Evolutionary conservation across 2,329 filamentous ascomycete species (phyloP).

Genomic region (Eutypa lata): DNA sequence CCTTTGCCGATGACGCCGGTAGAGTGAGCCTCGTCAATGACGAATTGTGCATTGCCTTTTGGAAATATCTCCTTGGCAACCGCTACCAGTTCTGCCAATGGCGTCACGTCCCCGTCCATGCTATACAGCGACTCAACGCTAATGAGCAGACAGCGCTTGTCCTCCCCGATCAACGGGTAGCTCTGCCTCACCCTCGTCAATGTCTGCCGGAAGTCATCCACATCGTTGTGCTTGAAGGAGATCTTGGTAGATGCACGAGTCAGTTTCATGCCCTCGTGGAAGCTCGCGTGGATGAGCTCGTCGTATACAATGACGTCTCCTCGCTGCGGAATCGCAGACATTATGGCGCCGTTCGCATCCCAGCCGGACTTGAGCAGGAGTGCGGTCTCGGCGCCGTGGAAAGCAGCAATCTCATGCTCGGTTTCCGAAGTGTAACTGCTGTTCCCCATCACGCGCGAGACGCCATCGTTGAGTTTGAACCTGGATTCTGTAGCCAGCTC

Average conservation of each 20-base stretch:
- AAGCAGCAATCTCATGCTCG: conserved; percentile 55
- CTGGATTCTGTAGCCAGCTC: conserved; percentile 57
- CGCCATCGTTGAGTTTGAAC: conserved; percentile 60
- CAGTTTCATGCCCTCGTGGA: conserved; percentile 61
- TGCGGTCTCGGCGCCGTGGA: conserved; percentile 56
- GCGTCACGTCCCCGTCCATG: conserved; percentile 45
- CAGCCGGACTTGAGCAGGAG: conserved; percentile 60
- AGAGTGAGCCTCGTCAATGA: conserved; percentile 55
- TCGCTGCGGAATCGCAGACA: conserved; percentile 45
- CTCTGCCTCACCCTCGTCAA: conserved; percentile 27
- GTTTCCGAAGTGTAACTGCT: conserved; percentile 53
- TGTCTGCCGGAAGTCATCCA: conserved; percentile 35
- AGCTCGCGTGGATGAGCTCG: conserved; percentile 64
- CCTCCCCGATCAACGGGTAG: conserved; percentile 27
- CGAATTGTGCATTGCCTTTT: conserved; percentile 40
- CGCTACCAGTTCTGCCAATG: conserved; percentile 35
- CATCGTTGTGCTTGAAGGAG: conserved; percentile 42
- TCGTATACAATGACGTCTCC: conserved; percentile 61
- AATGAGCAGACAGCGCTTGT: conserved; percentile 33
- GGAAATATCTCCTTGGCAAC: conserved; percentile 32
- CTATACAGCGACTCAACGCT: conserved; percentile 42
- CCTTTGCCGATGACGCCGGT: conserved; percentile 47
- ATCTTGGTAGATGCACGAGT: conserved; percentile 45
- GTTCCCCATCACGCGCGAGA: too few relatives aligned
- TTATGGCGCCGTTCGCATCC: conserved; percentile 51